A percentile compares a stretch with the other conserved stretches of the same genome.
These are phyloP conservation scores for Lantana camara DNA, from an alignment of 257 asterid genomes.

Conservation along the genomic window DNA sequence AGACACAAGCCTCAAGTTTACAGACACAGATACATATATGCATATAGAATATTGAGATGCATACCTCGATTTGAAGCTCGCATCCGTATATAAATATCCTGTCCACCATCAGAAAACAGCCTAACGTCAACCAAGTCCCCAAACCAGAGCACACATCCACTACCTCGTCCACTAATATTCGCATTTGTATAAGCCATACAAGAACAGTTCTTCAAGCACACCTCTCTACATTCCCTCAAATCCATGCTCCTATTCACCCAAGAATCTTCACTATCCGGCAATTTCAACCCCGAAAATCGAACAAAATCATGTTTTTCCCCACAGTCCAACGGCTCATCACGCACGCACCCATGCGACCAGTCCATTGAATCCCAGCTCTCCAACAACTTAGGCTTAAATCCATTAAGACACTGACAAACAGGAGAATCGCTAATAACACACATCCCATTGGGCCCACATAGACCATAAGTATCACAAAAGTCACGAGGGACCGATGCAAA, in stretches of 20 bases:
- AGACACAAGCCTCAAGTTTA: too few relatives aligned
- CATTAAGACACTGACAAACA: constrained; percentile 14
- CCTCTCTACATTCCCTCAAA: constrained; percentile 30
- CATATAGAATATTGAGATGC: not conserved
- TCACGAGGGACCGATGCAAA: constrained; percentile 8
- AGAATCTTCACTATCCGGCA: constrained; percentile 30
- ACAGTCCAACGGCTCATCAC: constrained; percentile 30
- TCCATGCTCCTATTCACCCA: constrained; percentile 29
- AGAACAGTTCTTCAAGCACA: constrained; percentile 37
- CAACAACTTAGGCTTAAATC: constrained; percentile 29
- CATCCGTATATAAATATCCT: not conserved
- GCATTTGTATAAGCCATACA: constrained; percentile 41
- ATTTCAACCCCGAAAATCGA: constrained; percentile 29
- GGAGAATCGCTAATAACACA: not conserved
- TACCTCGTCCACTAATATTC: constrained; percentile 32
- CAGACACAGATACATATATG: not conserved
- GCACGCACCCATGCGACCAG: constrained; percentile 35
- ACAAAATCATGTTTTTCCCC: constrained; percentile 26
- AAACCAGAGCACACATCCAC: constrained; percentile 36
- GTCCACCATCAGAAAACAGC: not conserved
- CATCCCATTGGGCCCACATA: not conserved
- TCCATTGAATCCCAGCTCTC: constrained; percentile 33
- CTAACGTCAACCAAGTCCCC: constrained; percentile 18
- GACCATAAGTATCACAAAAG: not conserved
- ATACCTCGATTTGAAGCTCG: not conserved